Percentiles rank a stretch among this genome's conserved stretches.
phyloP scores from a whole-genome alignment of 2,329 filamentous ascomycete genomes.

The Pestalotiopsis sp. region DNA sequence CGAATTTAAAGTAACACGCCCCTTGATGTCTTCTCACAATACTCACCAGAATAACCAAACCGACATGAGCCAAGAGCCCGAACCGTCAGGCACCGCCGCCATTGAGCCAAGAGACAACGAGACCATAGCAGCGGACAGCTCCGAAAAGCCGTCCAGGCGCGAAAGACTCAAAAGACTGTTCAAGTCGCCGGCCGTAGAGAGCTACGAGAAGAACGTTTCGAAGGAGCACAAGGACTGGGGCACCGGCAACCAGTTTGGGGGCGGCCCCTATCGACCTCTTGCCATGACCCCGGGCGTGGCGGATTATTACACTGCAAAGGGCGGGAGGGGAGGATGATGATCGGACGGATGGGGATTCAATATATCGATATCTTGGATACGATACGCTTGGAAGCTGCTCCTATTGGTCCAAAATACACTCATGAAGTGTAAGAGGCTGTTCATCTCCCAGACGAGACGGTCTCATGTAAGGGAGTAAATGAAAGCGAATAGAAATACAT shows the following conservation, averaged over 20 bases:
- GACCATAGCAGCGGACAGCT: background rate
- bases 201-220: slow-evolving; percentile 1
- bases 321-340: background rate
- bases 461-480: too few relatives aligned
- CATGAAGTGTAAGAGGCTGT: too few relatives aligned
- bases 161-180: background rate
- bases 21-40: background rate
- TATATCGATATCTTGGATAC: too few relatives aligned
- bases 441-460: too few relatives aligned
- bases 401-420: too few relatives aligned
- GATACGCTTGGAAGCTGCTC: too few relatives aligned
- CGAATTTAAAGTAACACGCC: background rate
- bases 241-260: slow-evolving; percentile 3
- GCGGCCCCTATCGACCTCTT: slow-evolving; percentile 3
- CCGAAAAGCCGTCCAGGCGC: background rate
- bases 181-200: slow-evolving; percentile 4
- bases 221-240: slow-evolving; percentile 3
- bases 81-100: background rate
- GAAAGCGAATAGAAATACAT: too few relatives aligned
- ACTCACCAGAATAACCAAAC: background rate
- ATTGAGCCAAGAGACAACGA: background rate
- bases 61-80: background rate
- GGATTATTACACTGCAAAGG: background rate
- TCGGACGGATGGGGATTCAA: too few relatives aligned
- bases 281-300: background rate